Evolutionary conservation across 2,329 filamentous ascomycete species (phyloP), one percentile per base, ranked within the genome.

Genomic region (Onygena corvina): DNA sequence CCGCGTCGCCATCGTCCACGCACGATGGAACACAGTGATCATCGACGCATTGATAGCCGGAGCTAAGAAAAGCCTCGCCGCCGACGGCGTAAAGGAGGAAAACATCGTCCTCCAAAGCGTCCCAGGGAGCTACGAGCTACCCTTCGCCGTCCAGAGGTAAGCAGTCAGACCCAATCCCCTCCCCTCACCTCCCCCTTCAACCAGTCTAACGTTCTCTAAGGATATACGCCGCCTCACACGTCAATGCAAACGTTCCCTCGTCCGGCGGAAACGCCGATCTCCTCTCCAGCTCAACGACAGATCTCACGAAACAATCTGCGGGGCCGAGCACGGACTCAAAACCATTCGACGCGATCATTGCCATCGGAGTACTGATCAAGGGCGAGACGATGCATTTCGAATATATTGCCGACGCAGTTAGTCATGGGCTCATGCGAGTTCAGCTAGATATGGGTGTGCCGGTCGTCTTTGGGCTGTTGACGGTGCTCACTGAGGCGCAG

Each of bases 321-420:
- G 64, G 60, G 33, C 59, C 71, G 14, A 54, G 72, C 16, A 53
- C 67, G 42, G 54, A 64, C 25, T 60, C 69, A 2, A 57, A 68
- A 46, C 79, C 87, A 16, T 96, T 96, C 61, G 90, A 96, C 64
- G 92, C 92, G 54, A 81, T 98, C 55, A 89, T 98, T 57, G 88
- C 92, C 48, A 85, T 98, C 58, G 92, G 92, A 50, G 89, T 94
- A 50, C 79, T 98, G 53, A 95, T 98, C 72, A 98, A 98, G 74
- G 92, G 92, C 65, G 86, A 94, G 70, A 96, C 92, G 4, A 95
- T 95, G 88, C 92, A 98, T 71, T 98, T 98, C 62, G 92, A 98
- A 71, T 96, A 98, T 71, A 98, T 98, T 60, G 78, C 89, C 35
- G 92, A 96, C 56, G 80, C 86, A 34, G 88, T 93, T 4, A 87